phyloP scores from a whole-genome alignment of 2,329 filamentous ascomycete genomes.

The Clonostachys sp. region DNA sequence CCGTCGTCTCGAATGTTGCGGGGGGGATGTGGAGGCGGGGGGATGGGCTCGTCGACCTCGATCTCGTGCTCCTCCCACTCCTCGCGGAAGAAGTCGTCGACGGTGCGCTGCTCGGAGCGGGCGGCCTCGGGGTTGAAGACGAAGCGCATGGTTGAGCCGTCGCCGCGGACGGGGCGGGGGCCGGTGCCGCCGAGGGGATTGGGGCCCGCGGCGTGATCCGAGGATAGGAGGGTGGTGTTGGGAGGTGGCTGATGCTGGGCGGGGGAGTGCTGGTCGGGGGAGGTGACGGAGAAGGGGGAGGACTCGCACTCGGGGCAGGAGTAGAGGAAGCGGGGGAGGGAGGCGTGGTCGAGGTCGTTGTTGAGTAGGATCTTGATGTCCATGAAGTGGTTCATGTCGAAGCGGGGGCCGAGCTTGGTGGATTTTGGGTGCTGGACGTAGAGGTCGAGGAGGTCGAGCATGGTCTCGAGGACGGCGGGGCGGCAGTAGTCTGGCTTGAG shows the following conservation, averaged over 20 bases:
- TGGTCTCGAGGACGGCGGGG: slow-evolving; percentile 62
- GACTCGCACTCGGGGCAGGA: slow-evolving; percentile 49
- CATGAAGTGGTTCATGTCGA: slow-evolving; percentile 76
- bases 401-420: slow-evolving; percentile 69
- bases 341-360: slow-evolving; percentile 65
- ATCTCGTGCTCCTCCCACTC: slow-evolving; percentile 75
- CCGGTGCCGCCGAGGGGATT: slow-evolving; percentile 2
- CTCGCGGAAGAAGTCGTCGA: slow-evolving; percentile 64
- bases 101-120: slow-evolving; percentile 62
- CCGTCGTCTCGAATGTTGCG: slow-evolving; percentile 7
- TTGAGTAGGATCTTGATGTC: slow-evolving; percentile 84
- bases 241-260: neutral
- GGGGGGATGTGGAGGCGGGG: slow-evolving; percentile 13
- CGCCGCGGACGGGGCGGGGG: slow-evolving; percentile 11
- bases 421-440: slow-evolving; percentile 79
- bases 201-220: neutral
- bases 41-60: slow-evolving; percentile 66
- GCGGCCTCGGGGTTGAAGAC: slow-evolving; percentile 80
- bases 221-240: neutral
- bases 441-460: slow-evolving; percentile 86
- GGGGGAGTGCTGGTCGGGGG: neutral
- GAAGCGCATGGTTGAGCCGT: slow-evolving; percentile 72
- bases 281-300: slow-evolving; percentile 16
- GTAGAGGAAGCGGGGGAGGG: slow-evolving; percentile 59
- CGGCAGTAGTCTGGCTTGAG: slow-evolving; percentile 22